phyloP scores from a whole-genome alignment of 163 green algal species.

The Coccomyxa subellipsoidea region DNA sequence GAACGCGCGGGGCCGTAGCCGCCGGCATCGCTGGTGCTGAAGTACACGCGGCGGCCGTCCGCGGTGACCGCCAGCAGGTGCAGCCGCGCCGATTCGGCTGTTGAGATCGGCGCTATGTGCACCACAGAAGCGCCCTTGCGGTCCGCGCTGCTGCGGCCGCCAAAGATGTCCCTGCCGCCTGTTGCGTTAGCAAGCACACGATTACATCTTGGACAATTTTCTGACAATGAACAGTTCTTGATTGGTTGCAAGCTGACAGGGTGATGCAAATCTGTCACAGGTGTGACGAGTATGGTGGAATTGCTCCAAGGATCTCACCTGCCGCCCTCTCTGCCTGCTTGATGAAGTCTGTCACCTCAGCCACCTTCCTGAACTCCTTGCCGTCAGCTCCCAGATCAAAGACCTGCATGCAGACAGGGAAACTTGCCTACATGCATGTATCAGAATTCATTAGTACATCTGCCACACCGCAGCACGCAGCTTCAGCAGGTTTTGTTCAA shows the following conservation, averaged over 20 bases:
- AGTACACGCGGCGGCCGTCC: slow-evolving; percentile 71
- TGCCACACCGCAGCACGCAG: too few species aligned
- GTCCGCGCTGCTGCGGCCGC: slow-evolving; percentile 35
- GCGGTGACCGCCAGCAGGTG: slow-evolving; percentile 75
- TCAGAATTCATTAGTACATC: too few species aligned
- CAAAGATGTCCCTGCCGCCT: slow-evolving; percentile 23
- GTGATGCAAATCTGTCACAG: not conserved
- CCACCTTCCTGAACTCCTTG: slow-evolving; percentile 47
- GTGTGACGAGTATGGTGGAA: not conserved
- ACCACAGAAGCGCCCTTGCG: slow-evolving; percentile 60
- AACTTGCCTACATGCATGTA: too few species aligned
- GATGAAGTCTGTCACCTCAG: slow-evolving; percentile 68
- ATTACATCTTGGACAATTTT: too few species aligned
- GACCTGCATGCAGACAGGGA: slow-evolving; percentile 33
- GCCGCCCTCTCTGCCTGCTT: slow-evolving; percentile 23
- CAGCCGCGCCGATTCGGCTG: slow-evolving; percentile 35
- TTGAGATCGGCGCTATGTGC: slow-evolving; percentile 67
- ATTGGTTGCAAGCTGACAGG: too few species aligned
- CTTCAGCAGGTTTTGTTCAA: too few species aligned
- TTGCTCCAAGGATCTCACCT: not conserved
- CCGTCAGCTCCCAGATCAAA: slow-evolving; percentile 74
- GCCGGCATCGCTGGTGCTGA: slow-evolving; percentile 2
- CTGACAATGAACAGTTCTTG: too few species aligned
- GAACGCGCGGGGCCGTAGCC: not conserved
- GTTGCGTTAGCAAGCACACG: too few species aligned